Base-by-base conservation (phyloP, 768 basidiomycete genomes). In the Lentinula detonsa region DNA sequence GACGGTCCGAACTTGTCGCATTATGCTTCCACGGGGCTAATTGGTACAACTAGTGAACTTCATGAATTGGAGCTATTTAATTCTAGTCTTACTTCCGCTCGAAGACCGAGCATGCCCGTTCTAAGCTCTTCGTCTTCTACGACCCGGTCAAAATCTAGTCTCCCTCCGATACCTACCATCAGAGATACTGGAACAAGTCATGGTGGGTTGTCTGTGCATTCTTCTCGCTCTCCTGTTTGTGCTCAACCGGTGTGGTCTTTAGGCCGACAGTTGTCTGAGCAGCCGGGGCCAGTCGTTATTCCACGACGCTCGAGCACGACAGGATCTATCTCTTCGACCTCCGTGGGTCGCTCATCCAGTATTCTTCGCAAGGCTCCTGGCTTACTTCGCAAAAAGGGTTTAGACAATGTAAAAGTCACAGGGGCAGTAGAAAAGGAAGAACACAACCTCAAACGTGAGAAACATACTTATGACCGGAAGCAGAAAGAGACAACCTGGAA, bases 81-180 rank as follows among this genome's bases (percentile, higher is more conserved):
- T n/a, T 40, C 34, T 16, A 56, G 40, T 45, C 53, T 61, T 48
- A 50, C 33, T n/a, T 52, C 43, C 11, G 42, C 37, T 23, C 61
- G 69, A 6, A 23, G 69, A 28, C 69, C 69, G 50, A 70, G 69
- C 34, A 70, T 70, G 69, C 69, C 69, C 1, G 55, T 61, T 13
- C 57, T 68, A 3, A 7, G 34, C 45, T 51, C 50, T 39, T 40
- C 37, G 10, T 35, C 59, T 28, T 60, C 23, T 13, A 18, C 34
- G 10, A 33, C 18, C 3, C 37, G 10, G 8, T 9, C 40, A 28
- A 13, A 56, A 51, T 31, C 13, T 40, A 66, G 49, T 43, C 11
- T 57, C 21, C 43, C 61, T 34, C 18, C 31, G 9, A 48, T 48
- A n/a, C 46, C 40, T 11, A 45, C 16, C 31, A 15, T 31, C 2